Evolutionary conservation across 179 eudicot species (phyloP).

Genomic region (Patellifolia procumbens): DNA sequence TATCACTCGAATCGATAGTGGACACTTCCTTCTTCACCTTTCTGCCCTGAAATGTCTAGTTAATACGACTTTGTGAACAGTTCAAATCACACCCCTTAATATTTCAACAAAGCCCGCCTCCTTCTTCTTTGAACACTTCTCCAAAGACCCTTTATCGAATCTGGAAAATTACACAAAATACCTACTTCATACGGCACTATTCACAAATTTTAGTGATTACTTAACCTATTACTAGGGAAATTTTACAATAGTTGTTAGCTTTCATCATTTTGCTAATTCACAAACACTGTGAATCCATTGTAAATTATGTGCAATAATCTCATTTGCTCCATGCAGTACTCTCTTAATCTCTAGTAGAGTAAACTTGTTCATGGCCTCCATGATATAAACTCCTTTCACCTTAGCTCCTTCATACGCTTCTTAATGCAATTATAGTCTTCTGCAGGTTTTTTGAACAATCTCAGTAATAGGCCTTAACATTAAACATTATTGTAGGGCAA

Average conservation of each 20-base stretch:
- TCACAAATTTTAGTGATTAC: too few species aligned
- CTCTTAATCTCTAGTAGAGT: slow-evolving; percentile 11
- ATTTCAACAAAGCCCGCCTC: too few species aligned
- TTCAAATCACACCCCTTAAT: too few species aligned
- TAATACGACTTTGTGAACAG: too few species aligned
- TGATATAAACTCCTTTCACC: slow-evolving; percentile 1
- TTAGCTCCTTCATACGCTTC: slow-evolving; percentile 13
- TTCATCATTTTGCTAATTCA: slow-evolving; percentile 14
- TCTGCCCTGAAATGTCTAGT: too few species aligned
- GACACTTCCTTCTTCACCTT: too few species aligned
- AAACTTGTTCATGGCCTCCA: neutral
- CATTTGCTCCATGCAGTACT: neutral
- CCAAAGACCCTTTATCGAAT: too few species aligned
- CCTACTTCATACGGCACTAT: too few species aligned
- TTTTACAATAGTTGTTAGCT: slow-evolving; percentile 8
- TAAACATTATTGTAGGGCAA: neutral
- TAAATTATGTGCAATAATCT: slow-evolving; percentile 1
- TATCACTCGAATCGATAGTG: too few species aligned
- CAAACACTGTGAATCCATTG: slow-evolving; percentile 11
- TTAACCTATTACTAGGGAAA: slow-evolving; percentile 1
- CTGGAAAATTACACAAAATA: too few species aligned
- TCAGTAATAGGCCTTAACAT: neutral
- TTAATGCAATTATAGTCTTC: slow-evolving; percentile 53
- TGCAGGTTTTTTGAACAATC: slow-evolving; percentile 17
- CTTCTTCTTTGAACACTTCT: too few species aligned